Conservation (phyloP, 75 land plant genomes). For the Isoetes taiwanensis region DNA sequence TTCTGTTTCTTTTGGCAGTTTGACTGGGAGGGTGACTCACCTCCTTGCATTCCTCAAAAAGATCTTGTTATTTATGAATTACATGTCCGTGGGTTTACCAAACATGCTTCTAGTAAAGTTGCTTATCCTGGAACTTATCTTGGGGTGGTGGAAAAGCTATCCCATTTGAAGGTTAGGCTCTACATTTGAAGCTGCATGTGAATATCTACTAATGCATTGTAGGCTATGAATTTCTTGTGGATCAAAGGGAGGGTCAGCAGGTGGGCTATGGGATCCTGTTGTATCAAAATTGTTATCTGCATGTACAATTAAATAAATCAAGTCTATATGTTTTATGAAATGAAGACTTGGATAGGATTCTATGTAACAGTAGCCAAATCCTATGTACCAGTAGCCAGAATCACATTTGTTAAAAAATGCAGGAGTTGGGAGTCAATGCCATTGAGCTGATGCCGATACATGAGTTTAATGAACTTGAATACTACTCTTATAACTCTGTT, state of each 20-base stretch:
- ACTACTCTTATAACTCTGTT: conserved; percentile 49
- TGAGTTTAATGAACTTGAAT: conserved; percentile 93
- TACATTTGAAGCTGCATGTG: not conserved
- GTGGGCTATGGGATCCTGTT: no score
- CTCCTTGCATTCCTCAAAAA: conserved; percentile 51
- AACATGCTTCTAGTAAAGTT: conserved; percentile 60
- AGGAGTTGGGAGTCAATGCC: conserved; percentile 88
- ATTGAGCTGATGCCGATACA: conserved; percentile 96
- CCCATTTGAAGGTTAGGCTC: conserved; percentile 78
- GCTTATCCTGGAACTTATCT: conserved; percentile 72
- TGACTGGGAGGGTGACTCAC: conserved; percentile 97
- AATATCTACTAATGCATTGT: no score
- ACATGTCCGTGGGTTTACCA: conserved; percentile 93
- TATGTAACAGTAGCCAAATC: no score
- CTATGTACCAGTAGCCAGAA: not conserved
- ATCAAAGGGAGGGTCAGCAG: no score
- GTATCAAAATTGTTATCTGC: not conserved
- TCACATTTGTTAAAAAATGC: conserved; percentile 10
- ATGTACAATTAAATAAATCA: no score
- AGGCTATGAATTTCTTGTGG: no score
- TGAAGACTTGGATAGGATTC: no score
- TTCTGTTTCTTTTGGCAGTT: conserved; percentile 40
- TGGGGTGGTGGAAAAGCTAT: conserved; percentile 75
- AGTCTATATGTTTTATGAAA: no score
- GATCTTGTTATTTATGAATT: conserved; percentile 89